Evolutionary conservation across 768 basidiomycete genomes (phyloP).

Genomic region (Rhizopogon roseolus): DNA sequence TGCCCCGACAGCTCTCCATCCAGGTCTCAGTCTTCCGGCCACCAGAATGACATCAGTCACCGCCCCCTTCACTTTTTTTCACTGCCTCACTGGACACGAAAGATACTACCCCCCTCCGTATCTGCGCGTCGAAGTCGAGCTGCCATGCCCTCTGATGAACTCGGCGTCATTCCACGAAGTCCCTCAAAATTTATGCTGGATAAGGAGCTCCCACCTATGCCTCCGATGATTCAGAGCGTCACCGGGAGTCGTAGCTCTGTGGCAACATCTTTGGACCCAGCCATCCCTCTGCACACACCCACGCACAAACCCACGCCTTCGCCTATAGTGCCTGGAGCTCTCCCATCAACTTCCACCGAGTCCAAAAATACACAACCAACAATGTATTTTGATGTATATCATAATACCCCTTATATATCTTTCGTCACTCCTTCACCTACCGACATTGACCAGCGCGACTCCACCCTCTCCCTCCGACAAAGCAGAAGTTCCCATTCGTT

Average conservation of each 20-base stretch:
- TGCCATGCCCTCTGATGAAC: slow-evolving; percentile 18
- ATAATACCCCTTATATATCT: slow-evolving; percentile 40
- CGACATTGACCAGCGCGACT: neutral
- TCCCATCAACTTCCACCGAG: slow-evolving; percentile 15
- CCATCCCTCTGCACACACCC: neutral
- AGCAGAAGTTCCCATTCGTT: slow-evolving; percentile 46
- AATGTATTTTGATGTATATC: slow-evolving; percentile 55
- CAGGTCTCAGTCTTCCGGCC: slow-evolving; percentile 35
- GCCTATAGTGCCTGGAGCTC: too few relatives aligned
- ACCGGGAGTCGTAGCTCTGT: neutral
- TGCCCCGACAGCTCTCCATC: slow-evolving; percentile 45
- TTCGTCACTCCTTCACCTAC: slow-evolving; percentile 30
- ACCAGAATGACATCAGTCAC: slow-evolving; percentile 37
- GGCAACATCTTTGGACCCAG: neutral
- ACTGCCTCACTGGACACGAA: slow-evolving; percentile 60
- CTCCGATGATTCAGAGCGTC: slow-evolving; percentile 23
- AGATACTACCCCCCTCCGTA: slow-evolving; percentile 29
- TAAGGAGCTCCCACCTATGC: slow-evolving; percentile 52
- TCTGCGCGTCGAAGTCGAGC: slow-evolving; percentile 26
- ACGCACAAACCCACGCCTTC: neutral
- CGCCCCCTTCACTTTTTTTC: slow-evolving; percentile 51
- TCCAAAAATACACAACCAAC: slow-evolving; percentile 45
- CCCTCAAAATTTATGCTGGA: slow-evolving; percentile 15
- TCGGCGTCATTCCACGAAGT: slow-evolving; percentile 17
- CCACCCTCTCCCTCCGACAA: slow-evolving; percentile 33